A percentile compares a stretch with the other conserved stretches of the same genome.
These are phyloP conservation scores for Hagleromyces aurorensis DNA, from an alignment of 805 yeast genomes.

Conservation along the genomic window DNA sequence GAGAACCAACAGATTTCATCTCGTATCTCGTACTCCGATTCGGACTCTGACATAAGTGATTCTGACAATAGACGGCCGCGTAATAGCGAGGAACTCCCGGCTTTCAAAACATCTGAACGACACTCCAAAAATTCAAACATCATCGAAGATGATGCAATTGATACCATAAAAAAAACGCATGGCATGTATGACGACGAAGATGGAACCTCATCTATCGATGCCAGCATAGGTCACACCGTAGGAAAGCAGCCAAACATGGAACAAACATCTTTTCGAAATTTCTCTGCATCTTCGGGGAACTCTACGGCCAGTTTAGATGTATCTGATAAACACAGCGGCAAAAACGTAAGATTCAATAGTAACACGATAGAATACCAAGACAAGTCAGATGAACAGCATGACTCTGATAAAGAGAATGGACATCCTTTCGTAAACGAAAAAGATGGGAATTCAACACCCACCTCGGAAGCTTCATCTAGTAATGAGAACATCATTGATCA, in stretches of 20 bases:
- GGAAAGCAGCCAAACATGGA: no score
- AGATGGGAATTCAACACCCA: no score
- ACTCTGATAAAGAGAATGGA: slow-evolving; percentile 1
- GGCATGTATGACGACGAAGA: slow-evolving; percentile 10
- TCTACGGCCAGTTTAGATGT: slow-evolving; percentile 5
- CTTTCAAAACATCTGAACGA: no score
- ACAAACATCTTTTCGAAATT: slow-evolving; percentile 2
- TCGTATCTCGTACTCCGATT: no score
- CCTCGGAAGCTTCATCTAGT: slow-evolving; percentile 7
- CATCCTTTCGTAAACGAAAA: not conserved
- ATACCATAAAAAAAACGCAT: slow-evolving; percentile 15
- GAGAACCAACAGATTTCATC: no score
- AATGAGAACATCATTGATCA: slow-evolving; percentile 17
- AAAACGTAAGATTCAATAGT: slow-evolving; percentile 9
- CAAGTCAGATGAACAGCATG: slow-evolving; percentile 1
- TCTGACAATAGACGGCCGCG: no score
- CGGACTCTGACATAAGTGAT: no score
- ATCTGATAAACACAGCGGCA: no score
- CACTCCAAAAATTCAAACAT: no score
- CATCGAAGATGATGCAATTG: slow-evolving; percentile 17
- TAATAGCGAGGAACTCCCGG: no score
- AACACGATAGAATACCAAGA: slow-evolving; percentile 5
- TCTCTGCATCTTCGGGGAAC: slow-evolving; percentile 3
- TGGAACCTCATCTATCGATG: no score
- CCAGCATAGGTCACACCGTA: no score